phyloP scores from a whole-genome alignment of 2,329 filamentous ascomycete species.

The Pyricularia grisea region DNA sequence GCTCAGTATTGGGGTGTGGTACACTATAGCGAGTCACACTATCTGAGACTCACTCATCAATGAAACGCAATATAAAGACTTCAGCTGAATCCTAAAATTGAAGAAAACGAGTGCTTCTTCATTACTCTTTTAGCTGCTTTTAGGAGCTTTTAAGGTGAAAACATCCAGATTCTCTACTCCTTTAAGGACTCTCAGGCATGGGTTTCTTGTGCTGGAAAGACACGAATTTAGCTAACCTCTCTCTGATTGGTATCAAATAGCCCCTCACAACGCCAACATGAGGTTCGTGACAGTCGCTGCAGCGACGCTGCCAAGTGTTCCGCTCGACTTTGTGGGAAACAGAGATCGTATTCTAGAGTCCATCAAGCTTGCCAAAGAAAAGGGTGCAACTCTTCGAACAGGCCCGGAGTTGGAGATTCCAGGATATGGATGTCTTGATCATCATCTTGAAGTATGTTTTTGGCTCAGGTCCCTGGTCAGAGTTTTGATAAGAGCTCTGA shows the following conservation, averaged over 20 bases:
- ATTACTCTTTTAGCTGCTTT: neutral
- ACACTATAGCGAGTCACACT: no score
- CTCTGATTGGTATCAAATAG: neutral
- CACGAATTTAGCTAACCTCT: no score
- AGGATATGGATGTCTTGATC: slow-evolving; percentile 23
- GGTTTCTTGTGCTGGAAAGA: no score
- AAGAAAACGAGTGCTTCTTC: neutral
- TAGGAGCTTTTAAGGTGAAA: neutral
- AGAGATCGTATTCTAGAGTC: slow-evolving; percentile 52
- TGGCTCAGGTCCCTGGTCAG: neutral
- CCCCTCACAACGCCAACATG: slow-evolving; percentile 11
- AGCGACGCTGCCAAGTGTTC: slow-evolving; percentile 23
- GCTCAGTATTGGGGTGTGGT: neutral
- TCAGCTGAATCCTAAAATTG: neutral
- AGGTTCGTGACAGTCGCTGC: slow-evolving; percentile 24
- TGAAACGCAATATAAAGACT: neutral
- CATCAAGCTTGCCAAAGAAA: slow-evolving; percentile 48
- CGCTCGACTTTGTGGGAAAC: slow-evolving; percentile 57
- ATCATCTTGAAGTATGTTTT: slow-evolving; percentile 16
- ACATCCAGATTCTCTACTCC: neutral
- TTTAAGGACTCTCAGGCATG: neutral
- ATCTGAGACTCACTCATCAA: neutral
- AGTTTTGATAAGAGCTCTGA: neutral
- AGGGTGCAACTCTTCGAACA: slow-evolving; percentile 52
- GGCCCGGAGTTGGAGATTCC: slow-evolving; percentile 39